These are phyloP conservation scores for Phtheirospermum japonicum DNA, from an alignment of 257 asterid genomes.

Conservation along the genomic window DNA sequence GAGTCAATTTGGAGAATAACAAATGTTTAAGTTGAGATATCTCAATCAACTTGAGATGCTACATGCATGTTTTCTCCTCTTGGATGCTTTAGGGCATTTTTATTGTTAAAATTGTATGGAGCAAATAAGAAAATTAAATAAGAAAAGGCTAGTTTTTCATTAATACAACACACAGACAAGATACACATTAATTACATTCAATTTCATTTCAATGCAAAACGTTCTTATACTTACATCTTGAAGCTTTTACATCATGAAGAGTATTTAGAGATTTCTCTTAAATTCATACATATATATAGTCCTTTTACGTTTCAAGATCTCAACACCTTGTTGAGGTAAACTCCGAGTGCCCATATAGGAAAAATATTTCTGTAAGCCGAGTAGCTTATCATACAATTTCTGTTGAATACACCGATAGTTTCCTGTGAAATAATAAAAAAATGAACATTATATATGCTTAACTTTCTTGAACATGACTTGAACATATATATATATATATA, in stretches of 20 bases:
- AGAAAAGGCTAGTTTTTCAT: too few relatives aligned
- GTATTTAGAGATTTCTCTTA: background rate
- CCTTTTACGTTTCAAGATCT: conserved; percentile 9
- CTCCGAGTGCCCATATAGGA: conserved; percentile 86
- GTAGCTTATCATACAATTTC: conserved; percentile 69
- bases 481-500: background rate
- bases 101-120: too few relatives aligned
- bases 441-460: background rate
- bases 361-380: conserved; percentile 64
- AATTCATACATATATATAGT: background rate
- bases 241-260: background rate
- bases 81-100: too few relatives aligned
- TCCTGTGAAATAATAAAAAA: conserved; percentile 40
- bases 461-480: background rate
- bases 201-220: too few relatives aligned
- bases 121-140: too few relatives aligned
- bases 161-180: too few relatives aligned
- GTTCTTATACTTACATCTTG: background rate
- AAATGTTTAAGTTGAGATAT: too few relatives aligned
- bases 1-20: too few relatives aligned
- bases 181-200: too few relatives aligned
- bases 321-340: conserved; percentile 58
- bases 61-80: too few relatives aligned
- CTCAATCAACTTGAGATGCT: too few relatives aligned
- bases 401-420: conserved; percentile 67